Percentiles rank a stretch among this genome's conserved stretches.
Conservation (phyloP, 2,329 filamentous ascomycete genomes). For the Beauveria australis region DNA sequence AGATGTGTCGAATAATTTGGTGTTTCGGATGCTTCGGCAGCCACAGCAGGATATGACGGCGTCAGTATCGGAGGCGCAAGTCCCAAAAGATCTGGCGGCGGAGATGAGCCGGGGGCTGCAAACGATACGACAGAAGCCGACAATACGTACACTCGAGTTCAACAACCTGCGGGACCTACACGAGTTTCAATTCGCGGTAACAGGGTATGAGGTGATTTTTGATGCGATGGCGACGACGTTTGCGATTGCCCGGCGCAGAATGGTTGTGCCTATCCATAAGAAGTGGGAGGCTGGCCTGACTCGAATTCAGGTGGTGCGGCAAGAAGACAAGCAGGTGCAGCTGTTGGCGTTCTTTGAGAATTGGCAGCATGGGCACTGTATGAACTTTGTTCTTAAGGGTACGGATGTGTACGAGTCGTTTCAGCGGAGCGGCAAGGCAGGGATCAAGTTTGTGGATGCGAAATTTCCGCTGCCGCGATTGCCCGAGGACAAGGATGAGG, state of each 20-base stretch:
- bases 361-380: constrained; percentile 76
- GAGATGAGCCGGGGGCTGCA: constrained; percentile 58
- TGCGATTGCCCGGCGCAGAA: constrained; percentile 73
- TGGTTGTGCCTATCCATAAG: constrained; percentile 90
- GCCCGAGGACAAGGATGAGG: constrained; percentile 39
- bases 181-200: constrained; percentile 68
- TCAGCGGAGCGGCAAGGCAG: constrained; percentile 55
- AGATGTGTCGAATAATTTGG: constrained; percentile 52
- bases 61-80: constrained; percentile 61
- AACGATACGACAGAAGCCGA: constrained; percentile 46
- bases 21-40: constrained; percentile 60
- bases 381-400: constrained; percentile 80
- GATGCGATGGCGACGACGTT: constrained; percentile 66
- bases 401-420: constrained; percentile 76
- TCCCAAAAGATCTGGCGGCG: constrained; percentile 51
- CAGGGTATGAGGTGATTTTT: constrained; percentile 69
- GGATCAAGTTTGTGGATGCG: constrained; percentile 75
- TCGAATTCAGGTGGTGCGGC: constrained; percentile 66
- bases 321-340: constrained; percentile 66
- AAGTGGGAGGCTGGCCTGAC: constrained; percentile 83
- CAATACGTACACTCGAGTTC: constrained; percentile 66
- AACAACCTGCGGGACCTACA: constrained; percentile 62
- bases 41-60: constrained; percentile 71
- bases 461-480: constrained; percentile 77
- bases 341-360: constrained; percentile 82